Conservation (phyloP, 345 rosid species). For the Eucalyptus curtisii region DNA sequence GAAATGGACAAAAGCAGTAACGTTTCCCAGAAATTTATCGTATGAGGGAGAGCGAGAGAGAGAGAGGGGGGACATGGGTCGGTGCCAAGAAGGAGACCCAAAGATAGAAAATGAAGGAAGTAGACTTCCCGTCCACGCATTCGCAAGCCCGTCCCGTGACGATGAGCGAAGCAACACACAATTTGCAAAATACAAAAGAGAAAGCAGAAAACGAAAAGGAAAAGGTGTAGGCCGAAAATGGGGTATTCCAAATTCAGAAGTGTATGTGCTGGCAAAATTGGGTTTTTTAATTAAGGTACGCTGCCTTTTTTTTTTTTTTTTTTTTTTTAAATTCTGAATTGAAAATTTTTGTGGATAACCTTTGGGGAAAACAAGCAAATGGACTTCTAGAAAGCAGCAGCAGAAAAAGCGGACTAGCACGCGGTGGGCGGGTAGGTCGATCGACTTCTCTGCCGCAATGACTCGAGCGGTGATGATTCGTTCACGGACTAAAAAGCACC, state of each 20-base stretch:
- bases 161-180: neutral
- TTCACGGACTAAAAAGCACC: neutral
- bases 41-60: neutral
- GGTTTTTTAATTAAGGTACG: neutral
- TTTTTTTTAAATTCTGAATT: too few species aligned
- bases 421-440: neutral
- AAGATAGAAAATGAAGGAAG: neutral
- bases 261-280: neutral
- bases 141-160: neutral
- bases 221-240: neutral
- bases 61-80: neutral
- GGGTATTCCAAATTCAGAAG: neutral
- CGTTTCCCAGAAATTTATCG: neutral
- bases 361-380: neutral
- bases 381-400: neutral
- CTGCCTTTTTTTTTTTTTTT: too few species aligned
- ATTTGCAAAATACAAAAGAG: neutral
- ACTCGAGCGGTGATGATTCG: neutral
- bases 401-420: neutral
- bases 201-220: too few species aligned
- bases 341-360: neutral
- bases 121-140: constrained; percentile 31
- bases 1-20: neutral
- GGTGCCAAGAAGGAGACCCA: constrained; percentile 1
- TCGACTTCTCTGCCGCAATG: neutral